Evolutionary conservation across 495 filamentous ascomycete genomes (phyloP), one percentile per base, ranked within the genome.

Genomic region (Hypomontagnella submonticulosa): DNA sequence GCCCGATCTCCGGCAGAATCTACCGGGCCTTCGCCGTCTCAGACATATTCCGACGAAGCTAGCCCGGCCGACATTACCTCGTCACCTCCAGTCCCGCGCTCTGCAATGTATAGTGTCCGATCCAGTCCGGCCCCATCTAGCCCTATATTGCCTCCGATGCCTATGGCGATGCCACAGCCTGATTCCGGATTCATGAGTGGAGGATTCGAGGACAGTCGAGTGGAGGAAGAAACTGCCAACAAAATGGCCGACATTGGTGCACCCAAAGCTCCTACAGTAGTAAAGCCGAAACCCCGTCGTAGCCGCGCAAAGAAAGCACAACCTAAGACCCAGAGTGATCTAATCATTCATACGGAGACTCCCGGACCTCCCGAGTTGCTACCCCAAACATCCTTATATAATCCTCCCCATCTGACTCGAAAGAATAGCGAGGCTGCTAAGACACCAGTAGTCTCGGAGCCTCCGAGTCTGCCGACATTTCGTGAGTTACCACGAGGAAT

Each of bases 181-280:
- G 91, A 96, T 72, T 93, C 90, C 8, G 90, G 90, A 0, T 93
- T 92, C 69, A 90, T 92, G 89, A 93, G 89, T 74, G 89, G 86
- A 5, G 83, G 84, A 0, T 71, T 91, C 11, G 87, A 91, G 15
- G 87, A 91, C 8, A 71, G 81, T 12, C 67, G 85, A 33, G 78
- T 84, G 50, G 81, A 85, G 34, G 83, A 85, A 12, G 76, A 82
- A 12, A 73, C 77, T 37, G 75, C 67, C 9, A 74, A 63, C 18
- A 75, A 77, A 13, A 43, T 63, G 20, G 61, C 74, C 40, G 63
- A 73, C 10, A 67, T 77, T 51, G 73, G 7, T 3, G 53, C n/a
- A 1, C 12, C 40, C 2, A 57, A 48, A 19, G 61, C 42, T 13
- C 40, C 60, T 27, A 32, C 36, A n/a, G 59, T 42, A 13, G 49